Base-by-base conservation (phyloP, 1,284 basidiomycete genomes). In the Retiboletus flavoniger region DNA sequence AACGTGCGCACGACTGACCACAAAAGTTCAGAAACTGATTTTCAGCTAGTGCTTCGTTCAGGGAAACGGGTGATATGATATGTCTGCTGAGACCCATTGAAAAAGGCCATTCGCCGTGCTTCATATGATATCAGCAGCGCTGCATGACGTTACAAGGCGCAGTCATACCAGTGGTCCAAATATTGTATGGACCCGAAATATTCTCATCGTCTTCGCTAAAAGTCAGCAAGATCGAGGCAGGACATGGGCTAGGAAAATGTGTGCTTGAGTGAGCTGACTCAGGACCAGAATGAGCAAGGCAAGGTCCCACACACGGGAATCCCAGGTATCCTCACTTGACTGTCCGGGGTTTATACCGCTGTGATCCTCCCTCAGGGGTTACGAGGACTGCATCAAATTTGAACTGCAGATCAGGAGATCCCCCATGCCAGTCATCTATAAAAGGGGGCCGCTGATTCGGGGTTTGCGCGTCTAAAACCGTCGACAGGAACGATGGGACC, bases 91-190 rank as follows among this genome's bases (percentile, higher is more conserved):
- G 11, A 57, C 60, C 1, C 38, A 63, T 63, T 61, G 21, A 61
- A 58, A 34, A 40, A 49, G 4, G 39, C 14, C 51, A 62, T 65
- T 8, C 65, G 3, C 8, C 61, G 59, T 19, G 59, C 61, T 62
- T 43, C 11, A 16, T 11, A 32, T 13, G 9, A 34, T 24, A 40
- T 62, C 6, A 60, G 42, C 4, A 34, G 9, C 11, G 11, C 3
- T n/a, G 8, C 32, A 11, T 24, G 14, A 47, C 0, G 3, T 4
- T 11, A 38, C 7, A 4, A 36, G 10, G 14, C 2, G 4, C 29
- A 31, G 9, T 36, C 57, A 16, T 46, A 66, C 61, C 59, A 40
- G 62, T 48, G 24, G 56, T 32, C 52, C 61, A 66, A 8, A 66
- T 45, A 26, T 19, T 62, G 11, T 53, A 51, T 9, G 49, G 39